Evolutionary conservation across 2,329 filamentous ascomycete species (phyloP).

Genomic region (Cordyceps javanica): DNA sequence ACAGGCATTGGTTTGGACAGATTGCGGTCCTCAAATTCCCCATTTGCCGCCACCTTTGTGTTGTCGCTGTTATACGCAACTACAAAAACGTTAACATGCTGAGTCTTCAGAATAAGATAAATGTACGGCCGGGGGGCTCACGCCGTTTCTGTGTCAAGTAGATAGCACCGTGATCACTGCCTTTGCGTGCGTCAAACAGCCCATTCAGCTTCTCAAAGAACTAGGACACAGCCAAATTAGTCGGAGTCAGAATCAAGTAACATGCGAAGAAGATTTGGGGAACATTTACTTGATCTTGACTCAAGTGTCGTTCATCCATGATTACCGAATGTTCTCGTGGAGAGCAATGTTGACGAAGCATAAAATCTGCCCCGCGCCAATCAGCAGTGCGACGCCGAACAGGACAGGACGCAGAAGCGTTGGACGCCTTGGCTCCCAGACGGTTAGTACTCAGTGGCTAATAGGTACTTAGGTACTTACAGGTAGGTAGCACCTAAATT

Average conservation of each 20-base stretch:
- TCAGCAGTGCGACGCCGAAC: too few relatives aligned
- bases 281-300: slow-evolving; percentile 34
- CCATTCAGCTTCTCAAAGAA: slow-evolving; percentile 66
- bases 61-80: slow-evolving; percentile 40
- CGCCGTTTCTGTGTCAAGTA: slow-evolving; percentile 72
- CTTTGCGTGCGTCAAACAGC: slow-evolving; percentile 61
- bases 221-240: slow-evolving; percentile 34
- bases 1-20: slow-evolving; percentile 59
- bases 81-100: slow-evolving; percentile 17
- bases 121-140: slow-evolving; percentile 32
- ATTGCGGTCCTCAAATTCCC: slow-evolving; percentile 54
- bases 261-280: not conserved
- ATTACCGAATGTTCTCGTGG: not conserved
- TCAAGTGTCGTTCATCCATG: slow-evolving; percentile 27
- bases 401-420: too few relatives aligned
- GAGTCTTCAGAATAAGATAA: not conserved
- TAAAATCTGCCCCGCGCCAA: slow-evolving; percentile 7
- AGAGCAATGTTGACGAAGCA: slow-evolving; percentile 1
- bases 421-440: too few relatives aligned
- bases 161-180: slow-evolving; percentile 66
- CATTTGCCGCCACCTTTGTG: slow-evolving; percentile 36
- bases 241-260: not conserved
- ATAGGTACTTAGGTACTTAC: not conserved
- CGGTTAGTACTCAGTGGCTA: too few relatives aligned
- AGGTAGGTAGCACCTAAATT: not conserved